phyloP scores from a whole-genome alignment of 1,139 yeast genomes.

The Pichia norvegensis region DNA sequence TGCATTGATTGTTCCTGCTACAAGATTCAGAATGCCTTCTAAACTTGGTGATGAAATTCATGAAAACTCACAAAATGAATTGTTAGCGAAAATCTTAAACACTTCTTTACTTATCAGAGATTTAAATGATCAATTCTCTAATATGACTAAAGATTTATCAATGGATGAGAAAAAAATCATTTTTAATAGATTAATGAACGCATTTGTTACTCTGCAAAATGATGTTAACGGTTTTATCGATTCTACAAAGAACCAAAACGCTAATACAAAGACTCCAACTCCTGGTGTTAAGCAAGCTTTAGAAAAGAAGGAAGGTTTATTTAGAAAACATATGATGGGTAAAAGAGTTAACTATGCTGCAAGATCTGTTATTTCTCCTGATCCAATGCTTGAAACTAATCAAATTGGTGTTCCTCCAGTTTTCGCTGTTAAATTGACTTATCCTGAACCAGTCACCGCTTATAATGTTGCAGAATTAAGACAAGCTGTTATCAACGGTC shows the following conservation, averaged over 20 bases:
- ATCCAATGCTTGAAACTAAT: conserved; percentile 94
- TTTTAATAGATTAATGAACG: conserved; percentile 87
- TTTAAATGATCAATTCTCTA: conserved; percentile 69
- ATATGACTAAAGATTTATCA: conserved; percentile 55
- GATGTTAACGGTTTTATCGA: conserved; percentile 93
- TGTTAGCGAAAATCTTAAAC: conserved; percentile 68
- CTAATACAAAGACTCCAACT: conserved; percentile 52
- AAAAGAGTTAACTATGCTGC: conserved; percentile 99
- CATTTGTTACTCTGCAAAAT: conserved; percentile 89
- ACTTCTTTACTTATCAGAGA: conserved; percentile 81
- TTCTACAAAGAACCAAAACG: conserved; percentile 76
- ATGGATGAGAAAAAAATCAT: conserved; percentile 66
- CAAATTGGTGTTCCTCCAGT: conserved; percentile 99
- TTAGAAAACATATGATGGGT: conserved; percentile 99
- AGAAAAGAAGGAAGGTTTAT: conserved; percentile 97
- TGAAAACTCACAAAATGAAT: conserved; percentile 88
- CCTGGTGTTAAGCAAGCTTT: conserved; percentile 98
- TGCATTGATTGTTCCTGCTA: conserved; percentile 87
- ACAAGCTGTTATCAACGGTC: conserved; percentile 95
- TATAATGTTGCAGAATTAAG: conserved; percentile 86
- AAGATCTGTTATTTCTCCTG: conserved; percentile 97
- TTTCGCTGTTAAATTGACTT: conserved; percentile 88
- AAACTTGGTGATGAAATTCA: conserved; percentile 94
- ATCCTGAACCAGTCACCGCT: conserved; percentile 97
- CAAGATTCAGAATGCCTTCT: conserved; percentile 94